Conservation (phyloP, 192 early-diverging fungal species). For the Coemansia sp. region DNA sequence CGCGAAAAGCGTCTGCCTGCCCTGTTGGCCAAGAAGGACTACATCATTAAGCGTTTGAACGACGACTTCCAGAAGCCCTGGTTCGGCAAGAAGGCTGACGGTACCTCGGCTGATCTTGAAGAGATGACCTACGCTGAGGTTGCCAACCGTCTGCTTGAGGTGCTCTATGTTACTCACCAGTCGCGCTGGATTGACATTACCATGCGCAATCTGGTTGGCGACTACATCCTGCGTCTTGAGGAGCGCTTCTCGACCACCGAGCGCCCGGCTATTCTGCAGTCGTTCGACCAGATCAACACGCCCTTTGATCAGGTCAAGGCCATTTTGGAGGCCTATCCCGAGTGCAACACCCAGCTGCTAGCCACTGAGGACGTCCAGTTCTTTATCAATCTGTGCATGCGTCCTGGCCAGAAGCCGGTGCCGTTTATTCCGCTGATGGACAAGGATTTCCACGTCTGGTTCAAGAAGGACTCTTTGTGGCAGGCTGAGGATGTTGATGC, state of each 20-base stretch:
- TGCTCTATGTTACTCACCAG: constrained; percentile 76
- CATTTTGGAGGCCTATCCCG: constrained; percentile 11
- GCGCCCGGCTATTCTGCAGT: not conserved
- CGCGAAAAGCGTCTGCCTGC: constrained; percentile 82
- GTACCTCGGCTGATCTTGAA: constrained; percentile 71
- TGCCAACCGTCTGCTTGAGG: constrained; percentile 73
- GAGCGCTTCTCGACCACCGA: constrained; percentile 57
- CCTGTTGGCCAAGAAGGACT: constrained; percentile 83
- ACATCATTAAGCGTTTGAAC: constrained; percentile 87
- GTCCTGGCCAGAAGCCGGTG: constrained; percentile 79
- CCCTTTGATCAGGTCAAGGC: constrained; percentile 33
- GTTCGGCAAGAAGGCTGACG: constrained; percentile 85
- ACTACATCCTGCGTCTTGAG: constrained; percentile 80
- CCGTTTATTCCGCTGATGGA: constrained; percentile 91
- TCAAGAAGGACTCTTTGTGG: constrained; percentile 98
- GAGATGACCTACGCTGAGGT: constrained; percentile 96
- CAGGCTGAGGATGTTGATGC: constrained; percentile 90
- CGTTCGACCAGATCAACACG: not conserved
- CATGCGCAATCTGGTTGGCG: constrained; percentile 69
- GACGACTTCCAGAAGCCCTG: constrained; percentile 93
- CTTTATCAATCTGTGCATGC: constrained; percentile 47
- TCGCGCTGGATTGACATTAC: constrained; percentile 78
- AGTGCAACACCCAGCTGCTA: constrained; percentile 29
- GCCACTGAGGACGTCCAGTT: constrained; percentile 39
- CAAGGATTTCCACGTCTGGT: constrained; percentile 95